These are phyloP conservation scores for Melanogaster broomeanus DNA, from an alignment of 768 basidiomycete species.

Conservation along the genomic window DNA sequence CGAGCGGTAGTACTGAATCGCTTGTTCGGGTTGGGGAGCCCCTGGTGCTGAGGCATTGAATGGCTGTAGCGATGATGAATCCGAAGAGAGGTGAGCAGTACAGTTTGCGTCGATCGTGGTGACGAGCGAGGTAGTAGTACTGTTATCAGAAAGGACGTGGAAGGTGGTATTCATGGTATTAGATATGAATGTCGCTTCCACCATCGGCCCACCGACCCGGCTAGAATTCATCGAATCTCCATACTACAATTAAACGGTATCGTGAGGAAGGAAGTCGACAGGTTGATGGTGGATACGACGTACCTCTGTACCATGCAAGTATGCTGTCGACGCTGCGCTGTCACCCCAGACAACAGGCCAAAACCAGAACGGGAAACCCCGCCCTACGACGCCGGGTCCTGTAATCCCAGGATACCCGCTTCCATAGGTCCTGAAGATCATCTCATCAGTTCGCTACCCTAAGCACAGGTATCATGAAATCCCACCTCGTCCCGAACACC, in stretches of 20 bases:
- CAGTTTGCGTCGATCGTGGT: slow-evolving; percentile 45
- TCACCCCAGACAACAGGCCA: slow-evolving; percentile 63
- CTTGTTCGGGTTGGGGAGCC: slow-evolving; percentile 48
- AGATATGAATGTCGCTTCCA: slow-evolving; percentile 42
- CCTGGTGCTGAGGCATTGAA: slow-evolving; percentile 32
- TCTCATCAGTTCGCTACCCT: neutral
- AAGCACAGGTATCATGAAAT: neutral
- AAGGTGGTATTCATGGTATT: slow-evolving; percentile 42
- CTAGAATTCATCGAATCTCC: slow-evolving; percentile 44
- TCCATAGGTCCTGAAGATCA: slow-evolving; percentile 48
- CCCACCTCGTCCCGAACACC: slow-evolving; percentile 47
- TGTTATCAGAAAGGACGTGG: slow-evolving; percentile 49
- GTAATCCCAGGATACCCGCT: slow-evolving; percentile 60
- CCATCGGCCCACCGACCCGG: slow-evolving; percentile 50
- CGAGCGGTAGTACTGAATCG: slow-evolving; percentile 69
- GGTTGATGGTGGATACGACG: neutral
- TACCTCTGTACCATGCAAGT: slow-evolving; percentile 46
- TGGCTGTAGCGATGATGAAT: slow-evolving; percentile 31
- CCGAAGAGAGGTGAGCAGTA: slow-evolving; percentile 35
- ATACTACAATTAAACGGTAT: slow-evolving; percentile 39
- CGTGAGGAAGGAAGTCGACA: neutral
- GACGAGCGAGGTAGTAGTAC: slow-evolving; percentile 46
- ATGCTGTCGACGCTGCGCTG: slow-evolving; percentile 27
- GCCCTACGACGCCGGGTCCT: slow-evolving; percentile 46
- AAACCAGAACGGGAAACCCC: slow-evolving; percentile 63